Evolutionary conservation across 371 early-diverging fungal genomes (phyloP).

Genomic region (Coemansia sp.): DNA sequence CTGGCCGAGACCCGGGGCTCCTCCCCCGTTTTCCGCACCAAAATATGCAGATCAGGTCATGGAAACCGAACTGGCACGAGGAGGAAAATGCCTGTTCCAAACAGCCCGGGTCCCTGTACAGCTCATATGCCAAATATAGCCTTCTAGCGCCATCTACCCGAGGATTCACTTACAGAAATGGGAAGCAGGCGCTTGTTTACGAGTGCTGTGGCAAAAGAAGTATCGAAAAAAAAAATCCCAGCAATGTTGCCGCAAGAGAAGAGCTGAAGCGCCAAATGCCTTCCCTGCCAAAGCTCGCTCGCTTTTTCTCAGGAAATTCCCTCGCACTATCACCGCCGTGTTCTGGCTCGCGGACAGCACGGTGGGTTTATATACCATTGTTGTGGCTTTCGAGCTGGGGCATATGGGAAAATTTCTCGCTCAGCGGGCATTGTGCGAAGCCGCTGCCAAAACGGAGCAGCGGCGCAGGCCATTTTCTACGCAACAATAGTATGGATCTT

Average conservation of each 20-base stretch:
- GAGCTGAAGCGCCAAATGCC: not conserved
- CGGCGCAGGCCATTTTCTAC: too few relatives aligned
- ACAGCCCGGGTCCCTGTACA: too few relatives aligned
- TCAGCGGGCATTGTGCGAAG: conserved; percentile 4
- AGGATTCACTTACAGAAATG: not conserved
- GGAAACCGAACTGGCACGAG: not conserved
- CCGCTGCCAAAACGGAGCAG: not conserved
- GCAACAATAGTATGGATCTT: conserved; percentile 3
- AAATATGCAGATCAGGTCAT: conserved; percentile 2
- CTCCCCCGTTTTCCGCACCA: not conserved
- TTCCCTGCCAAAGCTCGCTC: not conserved
- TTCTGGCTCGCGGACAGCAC: not conserved
- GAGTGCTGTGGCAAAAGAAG: not conserved
- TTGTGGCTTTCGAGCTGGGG: not conserved
- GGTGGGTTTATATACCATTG: not conserved
- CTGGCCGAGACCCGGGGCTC: not conserved
- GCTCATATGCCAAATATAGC: conserved; percentile 1
- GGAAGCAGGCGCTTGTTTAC: not conserved
- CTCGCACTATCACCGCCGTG: not conserved
- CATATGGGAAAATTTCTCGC: conserved; percentile 3
- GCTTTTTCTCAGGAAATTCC: not conserved
- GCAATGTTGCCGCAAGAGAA: not conserved
- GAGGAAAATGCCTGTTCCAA: too few relatives aligned
- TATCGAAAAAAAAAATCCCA: not conserved
- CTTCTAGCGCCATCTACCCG: not conserved